Conservation (phyloP, 768 basidiomycete species). For the Leucosporidium creatinivorum region DNA sequence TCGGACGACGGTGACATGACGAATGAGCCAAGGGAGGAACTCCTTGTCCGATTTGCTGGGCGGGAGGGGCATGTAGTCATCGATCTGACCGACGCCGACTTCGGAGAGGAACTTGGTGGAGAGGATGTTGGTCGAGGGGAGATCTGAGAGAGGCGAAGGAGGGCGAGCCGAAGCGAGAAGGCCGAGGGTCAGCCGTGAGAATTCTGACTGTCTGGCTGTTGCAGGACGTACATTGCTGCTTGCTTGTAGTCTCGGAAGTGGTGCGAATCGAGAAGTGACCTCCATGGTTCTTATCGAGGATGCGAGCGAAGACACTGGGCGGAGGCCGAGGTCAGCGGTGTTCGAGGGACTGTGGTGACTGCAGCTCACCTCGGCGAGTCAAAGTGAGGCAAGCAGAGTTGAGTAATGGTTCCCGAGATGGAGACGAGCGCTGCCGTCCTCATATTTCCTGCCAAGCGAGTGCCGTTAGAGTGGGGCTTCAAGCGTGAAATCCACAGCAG, state of each 20-base stretch:
- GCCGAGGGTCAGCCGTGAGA: neutral
- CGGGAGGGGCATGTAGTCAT: slow-evolving; percentile 74
- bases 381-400: slow-evolving; percentile 32
- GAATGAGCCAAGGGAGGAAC: slow-evolving; percentile 73
- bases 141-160: neutral
- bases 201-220: neutral
- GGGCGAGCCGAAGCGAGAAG: no score
- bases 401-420: slow-evolving; percentile 27
- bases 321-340: slow-evolving; percentile 10
- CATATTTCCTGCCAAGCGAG: neutral
- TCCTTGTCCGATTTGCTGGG: slow-evolving; percentile 48
- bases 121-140: slow-evolving; percentile 31
- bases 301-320: slow-evolving; percentile 29
- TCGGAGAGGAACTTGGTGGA: slow-evolving; percentile 35
- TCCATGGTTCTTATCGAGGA: slow-evolving; percentile 38
- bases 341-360: neutral
- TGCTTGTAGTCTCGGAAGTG: slow-evolving; percentile 18
- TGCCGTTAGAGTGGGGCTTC: no score
- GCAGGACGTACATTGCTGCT: slow-evolving; percentile 33
- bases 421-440: slow-evolving; percentile 25
- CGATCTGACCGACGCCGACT: slow-evolving; percentile 28
- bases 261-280: slow-evolving; percentile 35
- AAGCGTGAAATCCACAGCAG: no score
- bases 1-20: slow-evolving; percentile 74
- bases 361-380: slow-evolving; percentile 18